Percentiles rank a stretch among this genome's conserved stretches.
phyloP scores from a whole-genome alignment of 768 basidiomycete species.

The Termitomyces sp. region DNA sequence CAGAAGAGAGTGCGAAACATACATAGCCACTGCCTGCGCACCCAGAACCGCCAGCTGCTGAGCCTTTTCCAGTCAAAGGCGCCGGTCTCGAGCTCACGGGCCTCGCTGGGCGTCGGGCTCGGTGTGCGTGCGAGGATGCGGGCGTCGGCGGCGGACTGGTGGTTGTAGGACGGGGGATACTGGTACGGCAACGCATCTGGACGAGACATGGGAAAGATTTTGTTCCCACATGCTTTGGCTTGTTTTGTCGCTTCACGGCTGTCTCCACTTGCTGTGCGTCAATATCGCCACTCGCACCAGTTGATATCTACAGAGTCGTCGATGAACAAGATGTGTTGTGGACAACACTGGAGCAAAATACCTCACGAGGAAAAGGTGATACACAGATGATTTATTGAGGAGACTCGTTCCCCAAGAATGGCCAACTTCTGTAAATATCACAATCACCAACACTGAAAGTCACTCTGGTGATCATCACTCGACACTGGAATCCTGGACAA shows the following conservation, averaged over 20 bases:
- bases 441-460: too few relatives aligned
- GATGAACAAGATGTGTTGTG: background rate
- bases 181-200: background rate
- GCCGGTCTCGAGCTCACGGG: slow-evolving; percentile 32
- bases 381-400: too few relatives aligned
- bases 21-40: slow-evolving; percentile 54
- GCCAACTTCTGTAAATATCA: too few relatives aligned
- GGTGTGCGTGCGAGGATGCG: slow-evolving; percentile 37
- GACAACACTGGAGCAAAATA: too few relatives aligned
- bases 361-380: too few relatives aligned
- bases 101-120: slow-evolving; percentile 61
- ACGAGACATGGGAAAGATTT: background rate
- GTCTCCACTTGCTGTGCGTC: background rate
- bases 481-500: too few relatives aligned
- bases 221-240: background rate
- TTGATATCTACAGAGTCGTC: background rate
- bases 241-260: background rate
- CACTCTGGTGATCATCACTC: too few relatives aligned
- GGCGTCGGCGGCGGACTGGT: slow-evolving; percentile 14
- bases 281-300: background rate
- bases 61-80: slow-evolving; percentile 42
- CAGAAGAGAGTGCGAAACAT: slow-evolving; percentile 17
- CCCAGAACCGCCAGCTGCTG: slow-evolving; percentile 42
- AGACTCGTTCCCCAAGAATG: too few relatives aligned
- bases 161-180: slow-evolving; percentile 1